Evolutionary conservation across 78 protist species (phyloP), one percentile per base, ranked within the genome.

Genomic region (Cavenderia fasciculata): DNA sequence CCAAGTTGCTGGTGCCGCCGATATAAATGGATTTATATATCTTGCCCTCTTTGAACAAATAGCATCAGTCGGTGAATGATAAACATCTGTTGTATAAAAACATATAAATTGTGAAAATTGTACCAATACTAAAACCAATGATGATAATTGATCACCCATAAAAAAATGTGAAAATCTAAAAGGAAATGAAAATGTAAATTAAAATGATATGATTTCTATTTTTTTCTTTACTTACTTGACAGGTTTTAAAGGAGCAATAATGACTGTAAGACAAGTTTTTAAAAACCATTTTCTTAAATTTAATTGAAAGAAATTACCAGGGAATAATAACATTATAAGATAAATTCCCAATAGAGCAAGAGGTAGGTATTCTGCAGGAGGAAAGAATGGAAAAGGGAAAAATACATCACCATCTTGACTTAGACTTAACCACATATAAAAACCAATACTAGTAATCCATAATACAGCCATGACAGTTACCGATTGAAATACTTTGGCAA

Each of bases 1-100:
- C 41, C 76, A 88, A 23, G 18, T 76, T 23, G 97, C 93, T 0
- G 96, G 94, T 38, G 90, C 59, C 4, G 57, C 70, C 4, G 94
- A 74, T 38, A 82, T 82, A n/a, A 82, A 40, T 27, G 90, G 78
- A 43, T 68, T 68, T 3, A 69, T 59, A 59, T 74, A 86, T 41
- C 74, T 59, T 34, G 56, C 85, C 18, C 27, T 59, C 33, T 11
- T n/a, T 11, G 38, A 11, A 65, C 92, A 86, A 16, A 43, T 31
- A 14, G 74, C 41, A 11, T 57, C 54, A 1, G 10, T 16, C 6
- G 18, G 54, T 1, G 2, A 6, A 1, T 63, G 38, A 4, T 36
- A 86, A 0, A 31, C 85, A 74, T 74, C 92, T 31, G 52, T 52
- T 14, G 76, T 43, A 38, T 86, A 86, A 51, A 86, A 86, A 38